Evolutionary conservation across 495 filamentous ascomycete species (phyloP).

Genomic region (Cercophora scortea): DNA sequence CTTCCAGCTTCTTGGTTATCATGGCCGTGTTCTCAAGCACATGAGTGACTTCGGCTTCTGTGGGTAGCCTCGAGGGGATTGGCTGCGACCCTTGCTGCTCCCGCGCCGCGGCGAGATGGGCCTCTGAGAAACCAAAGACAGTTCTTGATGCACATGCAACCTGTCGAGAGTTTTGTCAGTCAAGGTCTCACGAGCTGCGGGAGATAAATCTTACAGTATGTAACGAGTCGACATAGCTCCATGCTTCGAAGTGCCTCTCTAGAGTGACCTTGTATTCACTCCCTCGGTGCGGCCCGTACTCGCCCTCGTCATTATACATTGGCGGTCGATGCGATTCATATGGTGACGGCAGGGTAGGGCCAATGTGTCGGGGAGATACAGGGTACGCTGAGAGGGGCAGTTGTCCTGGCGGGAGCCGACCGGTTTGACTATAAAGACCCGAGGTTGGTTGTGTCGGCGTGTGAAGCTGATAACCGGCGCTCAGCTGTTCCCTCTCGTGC

Average conservation of each 20-base stretch:
- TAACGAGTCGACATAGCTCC: constrained; percentile 34
- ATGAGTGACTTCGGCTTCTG: constrained; percentile 34
- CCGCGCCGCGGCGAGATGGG: constrained; percentile 36
- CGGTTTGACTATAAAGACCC: constrained; percentile 28
- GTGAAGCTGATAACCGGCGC: constrained; percentile 14
- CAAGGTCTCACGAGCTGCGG: not conserved
- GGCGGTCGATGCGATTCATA: constrained; percentile 33
- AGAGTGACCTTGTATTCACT: constrained; percentile 31
- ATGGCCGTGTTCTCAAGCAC: constrained; percentile 30
- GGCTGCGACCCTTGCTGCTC: constrained; percentile 40
- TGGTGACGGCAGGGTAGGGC: constrained; percentile 26
- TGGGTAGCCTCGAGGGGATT: constrained; percentile 38
- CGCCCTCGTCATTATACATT: constrained; percentile 29
- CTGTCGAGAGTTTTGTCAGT: constrained; percentile 25
- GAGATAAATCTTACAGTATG: constrained; percentile 24
- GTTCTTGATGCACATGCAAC: constrained; percentile 35
- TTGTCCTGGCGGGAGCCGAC: constrained; percentile 31
- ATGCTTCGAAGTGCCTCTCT: constrained; percentile 34
- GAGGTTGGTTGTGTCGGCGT: constrained; percentile 19
- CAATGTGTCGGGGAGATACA: constrained; percentile 29
- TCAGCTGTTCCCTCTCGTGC: constrained; percentile 15
- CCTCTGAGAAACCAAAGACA: constrained; percentile 39
- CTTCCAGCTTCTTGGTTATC: constrained; percentile 35
- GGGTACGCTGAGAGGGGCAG: constrained; percentile 35
- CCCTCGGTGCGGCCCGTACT: constrained; percentile 22